Conservation (phyloP, 2,329 filamentous ascomycete species). For the Trichophyton verrucosum region DNA sequence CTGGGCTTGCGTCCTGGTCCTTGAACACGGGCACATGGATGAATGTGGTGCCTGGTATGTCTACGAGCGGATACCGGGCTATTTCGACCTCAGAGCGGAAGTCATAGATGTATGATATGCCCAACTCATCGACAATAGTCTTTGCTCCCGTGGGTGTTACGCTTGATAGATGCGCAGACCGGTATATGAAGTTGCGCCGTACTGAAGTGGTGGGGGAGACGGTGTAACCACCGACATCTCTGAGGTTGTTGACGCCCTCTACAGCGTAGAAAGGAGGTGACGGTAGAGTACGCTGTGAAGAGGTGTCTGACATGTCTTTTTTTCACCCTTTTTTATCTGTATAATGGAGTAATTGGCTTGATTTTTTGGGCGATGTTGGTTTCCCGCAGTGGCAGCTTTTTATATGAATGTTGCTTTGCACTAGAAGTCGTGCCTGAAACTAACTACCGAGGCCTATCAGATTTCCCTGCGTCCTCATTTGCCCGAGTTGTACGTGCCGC, state of each 20-base stretch:
- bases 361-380: background rate
- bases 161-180: conserved; percentile 54
- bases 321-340: too few relatives aligned
- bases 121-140: conserved; percentile 40
- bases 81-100: conserved; percentile 45
- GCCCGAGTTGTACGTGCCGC: background rate
- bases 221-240: conserved; percentile 52
- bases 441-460: background rate
- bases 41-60: conserved; percentile 41
- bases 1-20: conserved; percentile 52
- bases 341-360: background rate
- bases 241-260: conserved; percentile 53
- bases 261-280: conserved; percentile 22
- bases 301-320: background rate
- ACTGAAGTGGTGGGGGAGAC: conserved; percentile 31
- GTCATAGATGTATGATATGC: conserved; percentile 57
- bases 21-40: conserved; percentile 55
- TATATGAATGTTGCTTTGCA: background rate
- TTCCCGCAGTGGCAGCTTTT: background rate
- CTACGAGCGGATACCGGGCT: conserved; percentile 30
- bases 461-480: background rate
- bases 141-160: conserved; percentile 43
- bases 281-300: conserved; percentile 4
- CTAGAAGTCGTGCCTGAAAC: background rate
- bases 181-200: conserved; percentile 48